phyloP scores from a whole-genome alignment of 1,139 yeast genomes.

The Geotrichum australiense region DNA sequence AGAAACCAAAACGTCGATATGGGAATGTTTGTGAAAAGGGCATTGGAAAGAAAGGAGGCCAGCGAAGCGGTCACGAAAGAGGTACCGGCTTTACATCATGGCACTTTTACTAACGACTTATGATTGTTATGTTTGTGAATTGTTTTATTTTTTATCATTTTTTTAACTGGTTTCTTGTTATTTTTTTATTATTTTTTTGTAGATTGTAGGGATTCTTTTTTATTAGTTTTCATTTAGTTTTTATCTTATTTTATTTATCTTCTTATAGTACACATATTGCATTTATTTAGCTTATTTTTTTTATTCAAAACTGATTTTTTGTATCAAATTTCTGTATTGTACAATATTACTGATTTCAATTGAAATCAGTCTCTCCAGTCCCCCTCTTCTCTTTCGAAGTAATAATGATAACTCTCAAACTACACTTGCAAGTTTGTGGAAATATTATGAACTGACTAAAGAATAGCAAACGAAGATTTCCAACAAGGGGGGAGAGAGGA shows the following conservation, averaged over 20 bases:
- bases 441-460: too few relatives aligned
- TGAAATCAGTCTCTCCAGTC: too few relatives aligned
- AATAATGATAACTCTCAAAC: too few relatives aligned
- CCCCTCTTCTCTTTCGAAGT: too few relatives aligned
- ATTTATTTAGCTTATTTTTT: background rate
- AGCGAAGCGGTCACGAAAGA: background rate
- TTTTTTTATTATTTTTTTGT: too few relatives aligned
- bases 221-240: too few relatives aligned
- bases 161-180: background rate
- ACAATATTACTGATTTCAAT: background rate
- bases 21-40: conserved; percentile 36
- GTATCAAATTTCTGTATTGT: background rate
- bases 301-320: background rate
- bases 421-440: too few relatives aligned
- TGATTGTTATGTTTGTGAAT: background rate
- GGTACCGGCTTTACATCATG: conserved; percentile 8
- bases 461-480: too few relatives aligned
- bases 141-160: background rate
- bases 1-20: conserved; percentile 40
- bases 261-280: background rate
- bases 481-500: too few relatives aligned
- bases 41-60: conserved; percentile 18
- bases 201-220: too few relatives aligned
- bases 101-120: conserved; percentile 1
- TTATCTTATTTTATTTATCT: background rate